Conservation (phyloP, 164 flowering plant species). For the Litsea cubeba region DNA sequence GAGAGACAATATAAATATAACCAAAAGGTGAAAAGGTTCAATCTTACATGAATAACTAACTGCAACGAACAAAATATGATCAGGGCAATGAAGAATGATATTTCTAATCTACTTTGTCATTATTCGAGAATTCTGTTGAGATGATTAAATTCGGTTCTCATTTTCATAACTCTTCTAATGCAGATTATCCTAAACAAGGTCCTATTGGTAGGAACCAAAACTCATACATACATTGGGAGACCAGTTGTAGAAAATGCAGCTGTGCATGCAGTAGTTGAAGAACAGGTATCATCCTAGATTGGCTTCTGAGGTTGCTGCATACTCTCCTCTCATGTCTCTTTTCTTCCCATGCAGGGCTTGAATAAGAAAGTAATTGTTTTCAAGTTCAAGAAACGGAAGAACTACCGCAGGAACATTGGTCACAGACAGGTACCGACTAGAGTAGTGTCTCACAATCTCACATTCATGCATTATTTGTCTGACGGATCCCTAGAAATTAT, state of each 20-base stretch:
- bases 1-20: too few species aligned
- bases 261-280: slow-evolving; percentile 96
- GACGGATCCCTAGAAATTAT: neutral
- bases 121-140: too few species aligned
- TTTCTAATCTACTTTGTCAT: neutral
- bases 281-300: slow-evolving; percentile 42
- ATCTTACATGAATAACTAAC: too few species aligned
- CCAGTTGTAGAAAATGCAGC: slow-evolving; percentile 85
- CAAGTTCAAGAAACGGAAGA: slow-evolving; percentile 82
- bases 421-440: slow-evolving; percentile 69
- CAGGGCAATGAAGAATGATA: neutral
- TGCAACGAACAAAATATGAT: neutral
- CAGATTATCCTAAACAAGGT: slow-evolving; percentile 88
- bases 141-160: neutral
- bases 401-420: slow-evolving; percentile 83
- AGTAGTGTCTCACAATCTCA: neutral
- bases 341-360: slow-evolving; percentile 42
- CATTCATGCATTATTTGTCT: neutral
- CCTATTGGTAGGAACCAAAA: slow-evolving; percentile 81
- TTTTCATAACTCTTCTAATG: slow-evolving; percentile 13
- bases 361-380: slow-evolving; percentile 71
- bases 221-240: slow-evolving; percentile 69
- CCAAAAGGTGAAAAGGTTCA: too few species aligned
- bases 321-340: neutral
- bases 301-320: neutral